These are phyloP conservation scores for Jamesozyma gamospora DNA, from an alignment of 805 yeast genomes.

Conservation along the genomic window DNA sequence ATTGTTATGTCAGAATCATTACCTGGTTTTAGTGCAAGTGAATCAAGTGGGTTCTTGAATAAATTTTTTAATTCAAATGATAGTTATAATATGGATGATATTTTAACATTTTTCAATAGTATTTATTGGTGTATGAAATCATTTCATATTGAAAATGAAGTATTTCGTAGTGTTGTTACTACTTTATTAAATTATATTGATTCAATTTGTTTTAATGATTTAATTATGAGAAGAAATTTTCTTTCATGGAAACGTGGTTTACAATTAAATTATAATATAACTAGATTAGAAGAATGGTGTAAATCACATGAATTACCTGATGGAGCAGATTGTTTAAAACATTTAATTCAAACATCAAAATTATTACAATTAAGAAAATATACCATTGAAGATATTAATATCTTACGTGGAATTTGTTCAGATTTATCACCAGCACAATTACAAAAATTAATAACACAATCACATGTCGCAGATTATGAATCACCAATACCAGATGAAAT, in stretches of 20 bases:
- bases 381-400: constrained; percentile 79
- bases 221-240: constrained; percentile 89
- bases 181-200: constrained; percentile 82
- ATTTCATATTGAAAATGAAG: constrained; percentile 76
- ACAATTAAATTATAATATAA: constrained; percentile 91
- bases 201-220: constrained; percentile 88
- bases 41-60: constrained; percentile 65
- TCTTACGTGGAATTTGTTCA: constrained; percentile 90
- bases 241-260: constrained; percentile 96
- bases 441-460: constrained; percentile 82
- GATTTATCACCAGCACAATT: constrained; percentile 91
- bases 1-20: constrained; percentile 88
- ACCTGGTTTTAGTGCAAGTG: constrained; percentile 92
- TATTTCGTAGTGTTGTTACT: constrained; percentile 70
- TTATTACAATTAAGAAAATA: constrained; percentile 84
- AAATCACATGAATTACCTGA: constrained; percentile 85
- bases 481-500: constrained; percentile 80
- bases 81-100: constrained; percentile 88
- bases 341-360: constrained; percentile 86
- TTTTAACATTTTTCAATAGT: constrained; percentile 77
- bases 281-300: constrained; percentile 97
- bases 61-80: constrained; percentile 67
- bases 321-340: constrained; percentile 74
- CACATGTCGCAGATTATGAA: constrained; percentile 89
- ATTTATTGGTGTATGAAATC: constrained; percentile 91